Evolutionary conservation across 352 stramenopile genomes (phyloP).

Genomic region (Aphanomyces astaci): DNA sequence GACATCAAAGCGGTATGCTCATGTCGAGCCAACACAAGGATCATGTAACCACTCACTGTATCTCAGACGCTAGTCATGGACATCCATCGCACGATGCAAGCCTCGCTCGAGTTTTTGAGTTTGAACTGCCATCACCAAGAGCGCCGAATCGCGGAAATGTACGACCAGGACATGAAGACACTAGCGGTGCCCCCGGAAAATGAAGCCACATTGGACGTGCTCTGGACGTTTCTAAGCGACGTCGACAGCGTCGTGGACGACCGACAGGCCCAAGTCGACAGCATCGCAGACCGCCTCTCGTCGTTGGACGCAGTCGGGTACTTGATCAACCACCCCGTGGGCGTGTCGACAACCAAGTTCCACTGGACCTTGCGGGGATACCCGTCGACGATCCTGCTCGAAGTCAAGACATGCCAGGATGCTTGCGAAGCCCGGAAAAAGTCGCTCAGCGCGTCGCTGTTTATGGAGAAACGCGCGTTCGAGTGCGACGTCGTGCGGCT

Average conservation of each 20-base stretch:
- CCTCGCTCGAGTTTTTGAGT: neutral
- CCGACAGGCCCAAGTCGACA: neutral
- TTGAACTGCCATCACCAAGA: conserved; percentile 10
- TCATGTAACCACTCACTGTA: neutral
- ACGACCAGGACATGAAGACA: neutral
- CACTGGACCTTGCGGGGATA: conserved; percentile 9
- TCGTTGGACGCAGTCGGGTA: neutral
- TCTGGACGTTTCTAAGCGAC: conserved; percentile 10
- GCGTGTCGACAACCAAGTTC: neutral
- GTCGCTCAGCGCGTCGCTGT: neutral
- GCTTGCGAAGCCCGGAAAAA: conserved; percentile 2
- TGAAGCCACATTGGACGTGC: conserved; percentile 1
- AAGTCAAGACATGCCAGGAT: neutral
- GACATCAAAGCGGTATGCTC: neutral
- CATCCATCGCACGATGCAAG: neutral
- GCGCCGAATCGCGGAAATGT: neutral
- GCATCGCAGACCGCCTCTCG: neutral
- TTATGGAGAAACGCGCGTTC: conserved; percentile 9
- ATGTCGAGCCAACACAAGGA: neutral
- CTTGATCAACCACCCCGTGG: neutral
- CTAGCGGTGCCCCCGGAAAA: neutral
- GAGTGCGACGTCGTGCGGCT: neutral
- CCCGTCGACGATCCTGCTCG: neutral
- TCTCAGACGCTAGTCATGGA: neutral
- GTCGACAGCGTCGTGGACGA: neutral